Evolutionary conservation across 805 yeast genomes (phyloP).

Genomic region (Schwanniomyces yamadae): DNA sequence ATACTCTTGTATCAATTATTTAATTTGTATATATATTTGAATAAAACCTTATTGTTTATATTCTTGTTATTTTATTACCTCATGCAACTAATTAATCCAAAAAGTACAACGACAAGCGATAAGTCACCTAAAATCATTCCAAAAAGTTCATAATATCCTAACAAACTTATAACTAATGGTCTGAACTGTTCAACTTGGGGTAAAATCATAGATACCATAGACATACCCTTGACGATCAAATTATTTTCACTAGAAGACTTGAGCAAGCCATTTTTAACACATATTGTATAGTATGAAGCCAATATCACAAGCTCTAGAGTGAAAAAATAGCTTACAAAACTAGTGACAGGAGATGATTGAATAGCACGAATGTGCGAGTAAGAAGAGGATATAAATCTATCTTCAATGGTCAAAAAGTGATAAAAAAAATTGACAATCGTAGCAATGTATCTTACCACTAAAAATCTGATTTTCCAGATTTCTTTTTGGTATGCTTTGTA

Average conservation of each 20-base stretch:
- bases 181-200: constrained; percentile 32
- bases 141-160: constrained; percentile 38
- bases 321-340: constrained; percentile 27
- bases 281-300: constrained; percentile 31
- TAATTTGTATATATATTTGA: constrained; percentile 2
- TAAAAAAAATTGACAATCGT: constrained; percentile 33
- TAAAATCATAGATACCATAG: constrained; percentile 33
- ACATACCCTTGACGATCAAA: constrained; percentile 25
- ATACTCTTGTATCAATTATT: too few species aligned
- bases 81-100: constrained; percentile 32
- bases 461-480: constrained; percentile 30
- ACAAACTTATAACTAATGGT: constrained; percentile 24
- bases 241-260: constrained; percentile 24
- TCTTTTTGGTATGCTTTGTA: constrained; percentile 34
- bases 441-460: constrained; percentile 27
- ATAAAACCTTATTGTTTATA: neutral
- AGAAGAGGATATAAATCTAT: constrained; percentile 26
- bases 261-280: constrained; percentile 23
- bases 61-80: neutral
- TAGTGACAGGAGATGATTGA: constrained; percentile 8
- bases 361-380: constrained; percentile 24
- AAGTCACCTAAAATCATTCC: constrained; percentile 38
- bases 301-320: constrained; percentile 34
- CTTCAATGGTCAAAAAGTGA: constrained; percentile 24
- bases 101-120: constrained; percentile 34